Conservation (phyloP, 805 yeast genomes). For the Barnettozyma populi region DNA sequence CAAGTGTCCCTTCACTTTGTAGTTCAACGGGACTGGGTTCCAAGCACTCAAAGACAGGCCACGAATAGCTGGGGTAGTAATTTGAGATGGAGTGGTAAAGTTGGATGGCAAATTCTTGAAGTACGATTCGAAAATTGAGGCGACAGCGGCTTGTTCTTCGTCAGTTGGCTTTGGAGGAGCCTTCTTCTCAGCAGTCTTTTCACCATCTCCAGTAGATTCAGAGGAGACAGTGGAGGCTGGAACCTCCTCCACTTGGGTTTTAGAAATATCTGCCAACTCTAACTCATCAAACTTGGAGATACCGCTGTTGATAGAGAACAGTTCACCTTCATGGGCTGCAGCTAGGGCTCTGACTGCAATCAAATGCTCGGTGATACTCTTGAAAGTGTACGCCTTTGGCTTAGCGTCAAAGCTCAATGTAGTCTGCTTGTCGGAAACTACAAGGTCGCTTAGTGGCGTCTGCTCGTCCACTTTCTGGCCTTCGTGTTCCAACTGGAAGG, state of each 20-base stretch:
- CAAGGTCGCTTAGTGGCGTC: slow-evolving; percentile 25
- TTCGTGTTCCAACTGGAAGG: slow-evolving; percentile 42
- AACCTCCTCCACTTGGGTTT: slow-evolving; percentile 6
- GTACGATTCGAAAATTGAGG: slow-evolving; percentile 17
- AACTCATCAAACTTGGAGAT: slow-evolving; percentile 41
- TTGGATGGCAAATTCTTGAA: slow-evolving; percentile 20
- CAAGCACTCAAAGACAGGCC: slow-evolving; percentile 73
- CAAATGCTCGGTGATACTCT: slow-evolving; percentile 57
- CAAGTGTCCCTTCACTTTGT: slow-evolving; percentile 69
- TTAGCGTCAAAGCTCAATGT: slow-evolving; percentile 40
- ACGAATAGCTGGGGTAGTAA: slow-evolving; percentile 35
- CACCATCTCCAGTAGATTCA: not conserved
- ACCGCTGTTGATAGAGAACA: slow-evolving; percentile 41
- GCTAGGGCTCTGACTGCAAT: slow-evolving; percentile 55
- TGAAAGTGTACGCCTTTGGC: slow-evolving; percentile 55
- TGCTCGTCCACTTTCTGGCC: slow-evolving; percentile 29
- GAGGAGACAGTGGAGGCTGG: slow-evolving; percentile 12
- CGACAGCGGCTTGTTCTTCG: slow-evolving; percentile 18
- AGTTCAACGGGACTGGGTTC: slow-evolving; percentile 75
- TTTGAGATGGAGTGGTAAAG: slow-evolving; percentile 13
- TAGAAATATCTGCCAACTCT: slow-evolving; percentile 29
- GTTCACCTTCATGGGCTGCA: slow-evolving; percentile 45
- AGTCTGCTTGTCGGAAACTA: slow-evolving; percentile 17
- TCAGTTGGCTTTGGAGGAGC: slow-evolving; percentile 22
- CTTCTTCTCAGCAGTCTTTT: not conserved